Percentiles rank a stretch among this genome's conserved stretches.
These are phyloP conservation scores for Scleromitrula shiraiana DNA, from an alignment of 2,329 filamentous ascomycete genomes.

Conservation along the genomic window DNA sequence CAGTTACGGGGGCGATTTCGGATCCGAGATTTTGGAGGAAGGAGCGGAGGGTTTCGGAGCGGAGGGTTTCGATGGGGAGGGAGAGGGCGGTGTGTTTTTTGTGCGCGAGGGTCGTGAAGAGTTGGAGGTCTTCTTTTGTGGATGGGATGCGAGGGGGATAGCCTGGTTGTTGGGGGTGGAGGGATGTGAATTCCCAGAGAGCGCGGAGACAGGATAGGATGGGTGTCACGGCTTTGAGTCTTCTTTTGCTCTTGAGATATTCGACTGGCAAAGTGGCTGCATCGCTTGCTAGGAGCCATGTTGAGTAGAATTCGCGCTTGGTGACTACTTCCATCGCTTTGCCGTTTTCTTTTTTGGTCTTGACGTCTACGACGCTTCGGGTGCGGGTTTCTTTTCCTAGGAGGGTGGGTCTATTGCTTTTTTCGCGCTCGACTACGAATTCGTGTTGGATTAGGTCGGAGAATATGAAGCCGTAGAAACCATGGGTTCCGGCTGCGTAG, in stretches of 20 bases:
- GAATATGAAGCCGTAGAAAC: constrained; percentile 92
- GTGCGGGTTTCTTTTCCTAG: constrained; percentile 65
- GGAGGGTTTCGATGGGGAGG: constrained; percentile 59
- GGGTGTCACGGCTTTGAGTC: constrained; percentile 69
- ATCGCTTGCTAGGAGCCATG: constrained; percentile 75
- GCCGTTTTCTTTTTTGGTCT: constrained; percentile 59
- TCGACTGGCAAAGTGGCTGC: constrained; percentile 64
- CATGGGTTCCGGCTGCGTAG: constrained; percentile 81
- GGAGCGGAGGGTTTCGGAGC: constrained; percentile 64
- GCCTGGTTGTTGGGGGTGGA: constrained; percentile 43
- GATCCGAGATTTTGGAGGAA: constrained; percentile 82
- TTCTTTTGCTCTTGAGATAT: constrained; percentile 59
- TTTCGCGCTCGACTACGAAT: constrained; percentile 79
- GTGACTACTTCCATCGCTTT: constrained; percentile 79
- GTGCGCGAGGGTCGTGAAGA: constrained; percentile 71
- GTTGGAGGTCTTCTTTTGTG: constrained; percentile 57
- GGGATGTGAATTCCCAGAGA: constrained; percentile 76
- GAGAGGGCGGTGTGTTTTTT: constrained; percentile 69
- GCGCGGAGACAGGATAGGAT: constrained; percentile 80
- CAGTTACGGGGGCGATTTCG: constrained; percentile 79
- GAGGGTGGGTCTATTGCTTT: constrained; percentile 62
- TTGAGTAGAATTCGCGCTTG: constrained; percentile 85
- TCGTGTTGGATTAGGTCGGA: constrained; percentile 86
- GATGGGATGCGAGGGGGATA: constrained; percentile 49
- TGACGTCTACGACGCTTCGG: constrained; percentile 63